Conservation (phyloP, 192 early-diverging fungal species). For the Entomortierella beljakovae region DNA sequence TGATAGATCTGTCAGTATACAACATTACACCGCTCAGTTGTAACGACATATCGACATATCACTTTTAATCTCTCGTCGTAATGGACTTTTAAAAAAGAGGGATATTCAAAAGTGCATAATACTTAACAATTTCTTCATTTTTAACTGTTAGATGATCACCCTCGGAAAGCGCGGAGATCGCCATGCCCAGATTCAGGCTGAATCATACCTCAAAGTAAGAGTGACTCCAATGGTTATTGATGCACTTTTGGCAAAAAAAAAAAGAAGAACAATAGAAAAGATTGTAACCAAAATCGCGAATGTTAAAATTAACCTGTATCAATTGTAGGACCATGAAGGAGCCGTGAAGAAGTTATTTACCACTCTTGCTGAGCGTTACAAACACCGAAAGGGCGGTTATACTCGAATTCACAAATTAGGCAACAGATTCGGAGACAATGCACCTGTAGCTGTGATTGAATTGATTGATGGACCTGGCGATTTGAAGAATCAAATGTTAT, state of each 20-base stretch:
- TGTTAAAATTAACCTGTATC: background rate
- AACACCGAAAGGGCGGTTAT: slow-evolving; percentile 84
- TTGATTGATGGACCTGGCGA: slow-evolving; percentile 89
- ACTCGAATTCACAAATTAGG: slow-evolving; percentile 88
- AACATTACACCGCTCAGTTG: too few relatives aligned
- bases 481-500: slow-evolving; percentile 65
- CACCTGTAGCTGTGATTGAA: slow-evolving; percentile 92
- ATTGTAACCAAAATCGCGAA: background rate
- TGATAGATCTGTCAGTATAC: too few relatives aligned
- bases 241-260: too few relatives aligned
- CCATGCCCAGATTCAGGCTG: slow-evolving; percentile 70
- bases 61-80: too few relatives aligned
- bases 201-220: slow-evolving; percentile 65
- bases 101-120: too few relatives aligned
- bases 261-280: too few relatives aligned
- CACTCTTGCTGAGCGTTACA: slow-evolving; percentile 87
- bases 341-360: slow-evolving; percentile 87
- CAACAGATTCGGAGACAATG: slow-evolving; percentile 83
- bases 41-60: too few relatives aligned
- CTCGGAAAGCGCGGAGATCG: slow-evolving; percentile 80
- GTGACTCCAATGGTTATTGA: background rate
- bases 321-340: slow-evolving; percentile 68
- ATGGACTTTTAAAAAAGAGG: too few relatives aligned
- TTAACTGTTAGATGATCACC: slow-evolving; percentile 76
- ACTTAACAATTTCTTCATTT: background rate